These are phyloP conservation scores for Fusarium sp. DNA, from an alignment of 2,329 filamentous ascomycete genomes.

Conservation along the genomic window DNA sequence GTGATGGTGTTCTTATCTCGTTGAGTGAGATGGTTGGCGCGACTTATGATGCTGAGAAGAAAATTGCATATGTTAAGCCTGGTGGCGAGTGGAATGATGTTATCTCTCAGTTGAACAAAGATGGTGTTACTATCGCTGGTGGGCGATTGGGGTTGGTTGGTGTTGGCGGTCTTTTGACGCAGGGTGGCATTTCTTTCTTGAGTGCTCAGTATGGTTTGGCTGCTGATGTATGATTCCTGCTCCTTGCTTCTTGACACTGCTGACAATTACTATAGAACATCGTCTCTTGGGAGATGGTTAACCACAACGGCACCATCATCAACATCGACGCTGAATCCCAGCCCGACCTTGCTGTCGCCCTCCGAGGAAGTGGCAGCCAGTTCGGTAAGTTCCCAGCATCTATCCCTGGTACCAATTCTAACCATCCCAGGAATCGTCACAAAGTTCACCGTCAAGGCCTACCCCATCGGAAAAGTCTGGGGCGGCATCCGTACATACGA, in stretches of 20 bases:
- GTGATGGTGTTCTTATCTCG: constrained; percentile 17
- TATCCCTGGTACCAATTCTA: no score
- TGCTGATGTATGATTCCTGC: constrained; percentile 3
- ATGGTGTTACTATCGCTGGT: constrained; percentile 11
- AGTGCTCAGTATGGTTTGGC: constrained; percentile 27
- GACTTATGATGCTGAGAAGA: constrained; percentile 8
- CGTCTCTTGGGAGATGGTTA: constrained; percentile 19
- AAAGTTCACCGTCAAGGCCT: constrained; percentile 1
- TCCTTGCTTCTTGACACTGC: fast-evolving
- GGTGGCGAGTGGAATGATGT: constrained; percentile 34
- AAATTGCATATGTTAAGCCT: constrained; percentile 24
- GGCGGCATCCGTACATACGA: constrained; percentile 18
- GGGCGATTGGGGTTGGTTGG: constrained; percentile 23
- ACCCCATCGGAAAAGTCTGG: constrained; percentile 13
- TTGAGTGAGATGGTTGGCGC: constrained; percentile 15
- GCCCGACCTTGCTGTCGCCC: constrained; percentile 13
- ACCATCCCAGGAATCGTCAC: not conserved
- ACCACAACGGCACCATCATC: constrained; percentile 21
- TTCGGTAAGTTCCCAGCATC: constrained; percentile 13
- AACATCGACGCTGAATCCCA: constrained; percentile 1
- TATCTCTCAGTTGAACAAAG: not conserved
- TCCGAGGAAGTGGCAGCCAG: constrained; percentile 26
- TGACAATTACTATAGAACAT: constrained; percentile 4
- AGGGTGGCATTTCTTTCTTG: constrained; percentile 23
- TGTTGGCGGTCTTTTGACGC: constrained; percentile 14